Evolutionary conservation across 495 filamentous ascomycete species (phyloP).

Genomic region (Penicillium chermesinum): DNA sequence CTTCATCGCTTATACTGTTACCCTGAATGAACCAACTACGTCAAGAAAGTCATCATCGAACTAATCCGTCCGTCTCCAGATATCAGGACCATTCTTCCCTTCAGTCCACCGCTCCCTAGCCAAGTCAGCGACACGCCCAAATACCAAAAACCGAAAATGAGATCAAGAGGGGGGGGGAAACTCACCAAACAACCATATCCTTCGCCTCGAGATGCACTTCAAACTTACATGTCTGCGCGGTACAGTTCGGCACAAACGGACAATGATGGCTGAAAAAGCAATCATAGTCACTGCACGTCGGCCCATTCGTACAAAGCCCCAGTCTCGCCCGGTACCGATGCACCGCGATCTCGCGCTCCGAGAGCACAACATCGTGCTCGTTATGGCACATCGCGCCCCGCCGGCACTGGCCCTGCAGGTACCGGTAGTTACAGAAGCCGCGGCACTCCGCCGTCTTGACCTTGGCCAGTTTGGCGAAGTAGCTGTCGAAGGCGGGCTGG

Average conservation of each 20-base stretch:
- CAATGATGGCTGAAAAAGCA: constrained; percentile 14
- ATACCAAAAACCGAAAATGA: no score
- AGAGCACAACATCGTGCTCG: not conserved
- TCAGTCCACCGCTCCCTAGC: constrained; percentile 2
- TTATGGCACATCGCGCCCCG: not conserved
- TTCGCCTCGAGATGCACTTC: not conserved
- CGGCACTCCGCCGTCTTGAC: not conserved
- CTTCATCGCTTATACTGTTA: no score
- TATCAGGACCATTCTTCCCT: constrained; percentile 1
- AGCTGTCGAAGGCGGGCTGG: constrained; percentile 2
- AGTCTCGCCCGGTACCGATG: constrained; percentile 3
- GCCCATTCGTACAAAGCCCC: constrained; percentile 1
- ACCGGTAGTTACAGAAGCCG: constrained; percentile 6
- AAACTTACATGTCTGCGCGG: not conserved
- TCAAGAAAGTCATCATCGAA: not conserved
- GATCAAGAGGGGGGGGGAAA: no score
- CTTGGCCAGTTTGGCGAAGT: not conserved
- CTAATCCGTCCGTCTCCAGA: not conserved
- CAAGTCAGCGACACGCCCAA: not conserved
- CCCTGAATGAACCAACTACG: no score
- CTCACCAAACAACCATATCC: not conserved
- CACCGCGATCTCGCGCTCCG: not conserved
- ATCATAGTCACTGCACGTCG: constrained; percentile 4
- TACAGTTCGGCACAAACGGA: constrained; percentile 1
- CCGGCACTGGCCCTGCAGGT: not conserved